Percentiles rank a stretch among this genome's conserved stretches.
Evolutionary conservation across 805 yeast genomes (phyloP).

Genomic region (Ogataea parapolymorpha): DNA sequence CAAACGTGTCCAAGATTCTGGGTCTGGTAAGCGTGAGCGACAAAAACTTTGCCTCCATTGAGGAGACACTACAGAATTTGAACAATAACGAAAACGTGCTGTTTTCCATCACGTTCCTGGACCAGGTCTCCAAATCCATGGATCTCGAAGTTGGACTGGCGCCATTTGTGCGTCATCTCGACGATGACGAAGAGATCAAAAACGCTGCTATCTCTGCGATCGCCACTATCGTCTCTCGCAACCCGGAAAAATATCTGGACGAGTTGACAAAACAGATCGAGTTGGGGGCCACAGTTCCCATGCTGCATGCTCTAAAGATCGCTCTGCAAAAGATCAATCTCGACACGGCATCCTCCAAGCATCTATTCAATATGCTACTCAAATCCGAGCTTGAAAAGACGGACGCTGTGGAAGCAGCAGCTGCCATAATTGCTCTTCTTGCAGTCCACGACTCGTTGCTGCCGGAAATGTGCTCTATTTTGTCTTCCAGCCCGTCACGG

Average conservation of each 20-base stretch:
- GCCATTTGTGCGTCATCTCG: constrained; percentile 35
- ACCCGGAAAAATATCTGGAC: constrained; percentile 38
- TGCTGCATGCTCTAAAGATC: constrained; percentile 10
- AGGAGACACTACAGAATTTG: constrained; percentile 19
- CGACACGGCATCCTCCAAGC: constrained; percentile 7
- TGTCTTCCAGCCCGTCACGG: constrained; percentile 13
- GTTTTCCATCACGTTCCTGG: constrained; percentile 41
- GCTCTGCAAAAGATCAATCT: constrained; percentile 10
- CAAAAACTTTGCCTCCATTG: constrained; percentile 32
- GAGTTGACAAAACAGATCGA: constrained; percentile 31
- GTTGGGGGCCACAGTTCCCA: background rate
- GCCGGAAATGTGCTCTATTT: constrained; percentile 13
- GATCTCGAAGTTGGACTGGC: constrained; percentile 34
- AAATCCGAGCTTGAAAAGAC: constrained; percentile 4
- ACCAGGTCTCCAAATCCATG: constrained; percentile 42
- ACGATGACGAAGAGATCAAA: constrained; percentile 34
- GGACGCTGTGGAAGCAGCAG: constrained; percentile 11
- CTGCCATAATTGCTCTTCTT: constrained; percentile 21
- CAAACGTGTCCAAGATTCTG: constrained; percentile 28
- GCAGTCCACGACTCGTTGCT: constrained; percentile 27
- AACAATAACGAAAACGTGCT: constrained; percentile 23
- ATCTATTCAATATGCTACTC: constrained; percentile 12
- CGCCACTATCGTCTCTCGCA: constrained; percentile 45
- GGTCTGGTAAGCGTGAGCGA: constrained; percentile 34
- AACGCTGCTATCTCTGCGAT: constrained; percentile 50